phyloP scores from a whole-genome alignment of 139 green algal species.

The Chlamydomonas sp. region DNA sequence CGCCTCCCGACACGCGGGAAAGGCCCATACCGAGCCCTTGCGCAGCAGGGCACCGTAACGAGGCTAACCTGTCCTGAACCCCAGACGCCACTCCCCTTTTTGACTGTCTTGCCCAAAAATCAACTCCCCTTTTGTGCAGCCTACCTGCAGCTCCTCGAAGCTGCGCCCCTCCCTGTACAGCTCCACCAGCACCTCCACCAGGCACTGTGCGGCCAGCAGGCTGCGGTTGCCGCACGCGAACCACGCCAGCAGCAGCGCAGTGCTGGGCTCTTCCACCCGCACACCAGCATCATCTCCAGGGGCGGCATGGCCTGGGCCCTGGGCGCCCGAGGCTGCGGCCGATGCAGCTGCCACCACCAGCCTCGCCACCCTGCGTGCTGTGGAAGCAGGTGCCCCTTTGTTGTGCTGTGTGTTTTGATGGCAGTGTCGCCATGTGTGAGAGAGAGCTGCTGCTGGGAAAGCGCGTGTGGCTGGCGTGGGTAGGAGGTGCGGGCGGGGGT shows the following conservation, averaged over 20 bases:
- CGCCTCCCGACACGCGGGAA: no score
- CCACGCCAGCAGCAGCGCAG: slow-evolving; percentile 64
- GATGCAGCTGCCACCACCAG: background rate
- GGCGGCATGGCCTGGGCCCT: no score
- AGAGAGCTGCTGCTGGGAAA: no score
- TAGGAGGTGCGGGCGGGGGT: no score
- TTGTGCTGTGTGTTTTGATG: no score
- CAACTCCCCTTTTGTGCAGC: background rate
- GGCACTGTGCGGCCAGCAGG: slow-evolving; percentile 72
- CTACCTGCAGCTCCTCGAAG: slow-evolving; percentile 41
- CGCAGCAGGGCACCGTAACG: no score
- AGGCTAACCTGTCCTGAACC: background rate
- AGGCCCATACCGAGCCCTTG: no score
- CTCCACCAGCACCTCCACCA: slow-evolving; percentile 68
- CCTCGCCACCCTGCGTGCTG: no score
- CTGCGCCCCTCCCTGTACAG: slow-evolving; percentile 37
- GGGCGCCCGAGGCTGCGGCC: background rate
- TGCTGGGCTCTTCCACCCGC: slow-evolving; percentile 24
- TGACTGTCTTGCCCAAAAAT: background rate
- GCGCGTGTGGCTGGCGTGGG: no score
- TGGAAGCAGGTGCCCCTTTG: no score
- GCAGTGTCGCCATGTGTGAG: no score
- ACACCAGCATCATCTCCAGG: background rate
- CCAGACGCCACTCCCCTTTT: background rate
- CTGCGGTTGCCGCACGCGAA: slow-evolving; percentile 57